Base-by-base conservation (phyloP, 306 rosid genomes). In the Vigna nakashimae region DNA sequence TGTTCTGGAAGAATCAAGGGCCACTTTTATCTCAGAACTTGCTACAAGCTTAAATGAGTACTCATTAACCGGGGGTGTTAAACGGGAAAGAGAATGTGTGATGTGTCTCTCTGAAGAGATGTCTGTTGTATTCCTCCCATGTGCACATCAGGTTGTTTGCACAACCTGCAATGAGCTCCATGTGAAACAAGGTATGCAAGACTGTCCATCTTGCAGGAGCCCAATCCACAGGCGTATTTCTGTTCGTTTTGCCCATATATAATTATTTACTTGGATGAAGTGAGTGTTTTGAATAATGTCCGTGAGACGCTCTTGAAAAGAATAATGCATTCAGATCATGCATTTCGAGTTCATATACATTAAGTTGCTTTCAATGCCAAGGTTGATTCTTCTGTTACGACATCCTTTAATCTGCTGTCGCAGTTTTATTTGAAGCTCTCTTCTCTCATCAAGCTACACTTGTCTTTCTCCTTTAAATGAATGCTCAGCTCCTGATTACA, bases 31-130 rank as follows among this genome's bases (percentile, higher is more conserved):
- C 77, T 84, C 93, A 10, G 86, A 87, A 48, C 83, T 84, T 32
- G 83, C 82, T 70, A 76, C 83, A 14, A 82, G 79, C 56, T 17
- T 87, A 48, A 80, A 80, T 26, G 88, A 75, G 66, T 77, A 75
- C 84, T 78, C 91, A 12, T 85, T 80, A 73, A 74, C 63, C 0
- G 98, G 95, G 4, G 90, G 89, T 0, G 92, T 95, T 40, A 92
- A 88, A 87, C 87, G 98, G 2, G 98, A 95, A 57, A 80, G 95
- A 81, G 98, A 95, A 72, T 95, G 98, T 18, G 98, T 95, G 65
- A 95, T 95, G 98, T 95, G 98, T 79, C 92, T 95, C 16, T 89
- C 97, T 0, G 97, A 94, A 88, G 97, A 94, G 92, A 90, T 94
- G 94, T 89, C 97, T 9, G 91, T 94, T 22, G 93, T 94, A 16